These are phyloP conservation scores for Globisporangium iwayamae DNA, from an alignment of 352 stramenopile species.

Conservation along the genomic window DNA sequence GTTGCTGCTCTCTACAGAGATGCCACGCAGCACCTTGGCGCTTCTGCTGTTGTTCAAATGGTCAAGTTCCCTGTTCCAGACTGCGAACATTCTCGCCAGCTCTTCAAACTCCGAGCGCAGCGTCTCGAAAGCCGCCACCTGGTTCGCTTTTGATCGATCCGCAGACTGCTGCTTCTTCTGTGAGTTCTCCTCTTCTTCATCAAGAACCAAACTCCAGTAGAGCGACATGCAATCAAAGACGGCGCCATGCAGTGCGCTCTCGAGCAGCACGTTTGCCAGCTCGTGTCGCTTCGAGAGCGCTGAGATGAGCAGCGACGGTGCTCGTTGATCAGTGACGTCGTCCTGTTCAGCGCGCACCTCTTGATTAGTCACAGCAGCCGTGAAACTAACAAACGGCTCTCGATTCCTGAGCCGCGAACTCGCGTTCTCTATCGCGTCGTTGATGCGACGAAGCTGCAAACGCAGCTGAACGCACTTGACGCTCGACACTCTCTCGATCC, in stretches of 20 bases:
- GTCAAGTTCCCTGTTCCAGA: slow-evolving; percentile 3
- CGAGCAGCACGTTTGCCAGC: slow-evolving; percentile 29
- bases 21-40: background rate
- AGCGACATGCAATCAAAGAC: slow-evolving; percentile 17
- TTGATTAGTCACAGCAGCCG: background rate
- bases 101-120: background rate
- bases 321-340: slow-evolving; percentile 5
- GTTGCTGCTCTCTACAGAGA: background rate
- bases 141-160: background rate
- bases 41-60: slow-evolving; percentile 4
- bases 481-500: slow-evolving; percentile 31
- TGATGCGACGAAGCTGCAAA: slow-evolving; percentile 34
- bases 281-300: slow-evolving; percentile 47
- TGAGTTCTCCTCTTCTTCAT: slow-evolving; percentile 9
- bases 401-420: background rate
- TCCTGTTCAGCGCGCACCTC: background rate
- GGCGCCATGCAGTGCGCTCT: slow-evolving; percentile 26
- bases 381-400: background rate
- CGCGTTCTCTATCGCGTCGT: slow-evolving; percentile 34
- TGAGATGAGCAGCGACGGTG: slow-evolving; percentile 57
- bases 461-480: slow-evolving; percentile 43
- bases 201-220: slow-evolving; percentile 15
- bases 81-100: background rate
- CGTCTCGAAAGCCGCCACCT: background rate
- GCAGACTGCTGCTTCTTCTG: background rate